phyloP scores from a whole-genome alignment of 345 rosid genomes.

The Gossypium australe region DNA sequence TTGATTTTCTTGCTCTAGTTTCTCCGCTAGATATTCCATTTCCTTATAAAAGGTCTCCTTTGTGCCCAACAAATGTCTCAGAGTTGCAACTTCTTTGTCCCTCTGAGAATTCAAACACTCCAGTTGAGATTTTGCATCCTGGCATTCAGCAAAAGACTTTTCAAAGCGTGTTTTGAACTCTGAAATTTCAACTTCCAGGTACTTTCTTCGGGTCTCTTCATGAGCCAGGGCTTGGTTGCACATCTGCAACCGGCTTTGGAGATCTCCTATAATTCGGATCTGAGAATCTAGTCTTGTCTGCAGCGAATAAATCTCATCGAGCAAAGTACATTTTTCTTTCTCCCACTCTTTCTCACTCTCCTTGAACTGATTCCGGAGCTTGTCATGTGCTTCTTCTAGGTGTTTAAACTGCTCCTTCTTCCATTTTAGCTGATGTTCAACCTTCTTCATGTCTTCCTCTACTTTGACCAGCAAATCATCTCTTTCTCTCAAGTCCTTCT shows the following conservation, averaged over 20 bases:
- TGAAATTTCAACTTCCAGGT: conserved; percentile 59
- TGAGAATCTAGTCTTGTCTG: conserved; percentile 67
- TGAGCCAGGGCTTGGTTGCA: conserved; percentile 64
- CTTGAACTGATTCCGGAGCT: conserved; percentile 42
- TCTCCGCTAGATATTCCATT: conserved; percentile 51
- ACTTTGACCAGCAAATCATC: conserved; percentile 43
- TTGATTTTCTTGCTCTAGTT: conserved; percentile 56
- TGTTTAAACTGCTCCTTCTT: conserved; percentile 90
- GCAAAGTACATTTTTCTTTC: conserved; percentile 42
- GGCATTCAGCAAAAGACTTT: conserved; percentile 42
- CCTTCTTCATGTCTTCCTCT: conserved; percentile 50
- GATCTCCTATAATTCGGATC: conserved; percentile 59
- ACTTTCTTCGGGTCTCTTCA: conserved; percentile 75
- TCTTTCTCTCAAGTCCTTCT: conserved; percentile 45
- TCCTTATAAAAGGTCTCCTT: conserved; percentile 60
- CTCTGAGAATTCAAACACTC: conserved; percentile 49
- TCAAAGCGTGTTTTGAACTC: conserved; percentile 52
- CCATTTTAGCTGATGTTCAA: conserved; percentile 77
- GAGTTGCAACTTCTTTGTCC: conserved; percentile 64
- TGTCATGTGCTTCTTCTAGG: conserved; percentile 83
- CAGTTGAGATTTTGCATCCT: conserved; percentile 56
- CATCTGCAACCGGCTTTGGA: conserved; percentile 48
- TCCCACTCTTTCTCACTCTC: conserved; percentile 62
- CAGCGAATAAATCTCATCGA: conserved; percentile 55
- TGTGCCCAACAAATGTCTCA: conserved; percentile 55